Percentiles rank a stretch among this genome's conserved stretches.
These are phyloP conservation scores for Nicotiana benthamiana DNA, from an alignment of 257 asterid genomes.

Conservation along the genomic window DNA sequence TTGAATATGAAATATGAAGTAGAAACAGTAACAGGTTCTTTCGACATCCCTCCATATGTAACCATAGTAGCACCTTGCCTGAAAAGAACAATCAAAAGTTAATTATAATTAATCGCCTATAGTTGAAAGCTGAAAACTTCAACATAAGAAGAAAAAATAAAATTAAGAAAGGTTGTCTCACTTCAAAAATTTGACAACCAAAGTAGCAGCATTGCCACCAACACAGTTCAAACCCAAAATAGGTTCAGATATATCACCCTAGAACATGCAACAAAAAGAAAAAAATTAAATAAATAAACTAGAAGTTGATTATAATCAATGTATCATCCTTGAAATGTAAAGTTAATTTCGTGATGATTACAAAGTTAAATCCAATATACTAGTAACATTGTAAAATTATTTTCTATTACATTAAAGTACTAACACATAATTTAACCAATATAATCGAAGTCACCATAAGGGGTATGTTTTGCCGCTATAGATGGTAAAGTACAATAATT, in stretches of 20 bases:
- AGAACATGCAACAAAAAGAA: not conserved
- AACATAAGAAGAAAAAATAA: not conserved
- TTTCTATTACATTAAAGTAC: not conserved
- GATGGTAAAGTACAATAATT: too few relatives aligned
- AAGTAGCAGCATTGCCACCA: constrained; percentile 86
- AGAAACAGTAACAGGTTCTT: constrained; percentile 65
- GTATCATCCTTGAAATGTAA: not conserved
- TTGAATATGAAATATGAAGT: constrained; percentile 82
- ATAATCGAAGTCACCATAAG: not conserved
- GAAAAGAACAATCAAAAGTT: not conserved
- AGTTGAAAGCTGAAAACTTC: not conserved
- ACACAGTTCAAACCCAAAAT: constrained; percentile 79
- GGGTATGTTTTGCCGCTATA: not conserved
- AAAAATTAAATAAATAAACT: not conserved
- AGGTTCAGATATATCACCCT: constrained; percentile 75
- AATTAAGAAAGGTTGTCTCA: constrained; percentile 22
- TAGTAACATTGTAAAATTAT: not conserved
- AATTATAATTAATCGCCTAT: not conserved
- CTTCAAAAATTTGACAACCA: constrained; percentile 76
- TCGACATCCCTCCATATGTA: constrained; percentile 96
- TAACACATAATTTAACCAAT: not conserved
- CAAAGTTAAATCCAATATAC: not conserved
- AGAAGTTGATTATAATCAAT: not conserved
- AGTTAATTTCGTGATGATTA: not conserved
- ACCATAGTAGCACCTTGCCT: constrained; percentile 90